Evolutionary conservation across 108 stramenopile genomes (phyloP), one percentile per base, ranked within the genome.

Genomic region (Cyclotella sp.): DNA sequence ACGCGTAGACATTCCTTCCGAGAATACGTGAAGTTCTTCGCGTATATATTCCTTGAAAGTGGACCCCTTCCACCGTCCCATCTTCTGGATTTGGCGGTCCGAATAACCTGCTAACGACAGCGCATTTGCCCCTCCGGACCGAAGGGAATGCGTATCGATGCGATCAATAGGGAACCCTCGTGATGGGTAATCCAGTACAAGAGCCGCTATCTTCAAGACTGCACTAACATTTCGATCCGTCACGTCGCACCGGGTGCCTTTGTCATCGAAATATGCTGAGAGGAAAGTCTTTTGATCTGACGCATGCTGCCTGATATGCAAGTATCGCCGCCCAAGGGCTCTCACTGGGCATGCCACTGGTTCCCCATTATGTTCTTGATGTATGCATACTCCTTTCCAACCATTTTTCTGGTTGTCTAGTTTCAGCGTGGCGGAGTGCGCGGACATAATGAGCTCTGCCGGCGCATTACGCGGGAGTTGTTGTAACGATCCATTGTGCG

Each of bases 31-130:
- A 8, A 63, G 30, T 41, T 63, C 29, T 13, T 63, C 40, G 34
- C 62, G 27, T 27, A 63, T 63, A 34, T 63, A 63, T n/a, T 39
- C 40, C 40, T 63, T 66, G 65, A 66, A 66, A 15, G 65, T 66
- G 42, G 44, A 42, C 2, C 65, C 65, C 13, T 44, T 10, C 65
- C 65, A 66, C 14, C 46, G 46, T 19, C 65, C 65, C 65, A 66
- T 66, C 22, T 47, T 66, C 46, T 66, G 65, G n/a, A 66, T 47
- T 66, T 66, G 22, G 24, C 45, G 44, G 46, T 66, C 65, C 12
- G 65, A 66, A 41, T 66, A 66, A 26, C 65, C 65, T 24, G 46
- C 19, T 13, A 66, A 11, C 4, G 65, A 21, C 21, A 66, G 22
- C 8, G 65, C 65, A 24, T 47, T 66, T 10, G 65, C 65, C 14